These are phyloP conservation scores for Nakazawaea peltata DNA, from an alignment of 805 yeast species.

Conservation along the genomic window DNA sequence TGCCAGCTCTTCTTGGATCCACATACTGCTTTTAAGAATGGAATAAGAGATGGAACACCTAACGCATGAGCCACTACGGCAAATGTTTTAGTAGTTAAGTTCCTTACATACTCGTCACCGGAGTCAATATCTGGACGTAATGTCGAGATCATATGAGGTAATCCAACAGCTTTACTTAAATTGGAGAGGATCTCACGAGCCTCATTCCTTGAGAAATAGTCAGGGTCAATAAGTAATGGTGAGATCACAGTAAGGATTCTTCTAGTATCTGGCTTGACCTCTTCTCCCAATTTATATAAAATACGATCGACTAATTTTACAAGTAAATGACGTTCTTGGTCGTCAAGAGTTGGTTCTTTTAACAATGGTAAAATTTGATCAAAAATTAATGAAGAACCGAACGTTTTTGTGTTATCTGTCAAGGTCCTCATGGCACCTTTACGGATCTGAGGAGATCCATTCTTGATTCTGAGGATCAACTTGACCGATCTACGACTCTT, in stretches of 20 bases:
- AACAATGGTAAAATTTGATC: constrained; percentile 69
- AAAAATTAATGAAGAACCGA: constrained; percentile 67
- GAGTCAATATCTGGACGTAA: constrained; percentile 79
- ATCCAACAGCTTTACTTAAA: constrained; percentile 74
- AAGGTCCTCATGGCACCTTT: constrained; percentile 62
- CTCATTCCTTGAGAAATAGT: constrained; percentile 62
- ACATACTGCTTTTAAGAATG: constrained; percentile 77
- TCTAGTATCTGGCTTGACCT: constrained; percentile 65
- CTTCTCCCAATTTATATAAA: constrained; percentile 54
- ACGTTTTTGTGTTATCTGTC: constrained; percentile 50
- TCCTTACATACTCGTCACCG: constrained; percentile 73
- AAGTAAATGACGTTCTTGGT: constrained; percentile 75
- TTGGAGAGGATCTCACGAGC: constrained; percentile 74
- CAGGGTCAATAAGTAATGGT: constrained; percentile 77
- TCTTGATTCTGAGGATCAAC: constrained; percentile 62
- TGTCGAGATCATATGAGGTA: constrained; percentile 69
- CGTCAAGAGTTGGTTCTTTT: constrained; percentile 64
- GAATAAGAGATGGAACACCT: constrained; percentile 64
- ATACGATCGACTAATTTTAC: constrained; percentile 71
- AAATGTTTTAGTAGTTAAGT: constrained; percentile 66
- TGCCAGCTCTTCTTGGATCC: constrained; percentile 70
- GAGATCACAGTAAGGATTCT: constrained; percentile 65
- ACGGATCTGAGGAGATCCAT: constrained; percentile 64
- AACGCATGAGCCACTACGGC: constrained; percentile 79
- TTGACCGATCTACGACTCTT: constrained; percentile 55